Evolutionary conservation across 2,329 filamentous ascomycete species (phyloP), one percentile per base, ranked within the genome.

Genomic region (Talaromyces sp.): DNA sequence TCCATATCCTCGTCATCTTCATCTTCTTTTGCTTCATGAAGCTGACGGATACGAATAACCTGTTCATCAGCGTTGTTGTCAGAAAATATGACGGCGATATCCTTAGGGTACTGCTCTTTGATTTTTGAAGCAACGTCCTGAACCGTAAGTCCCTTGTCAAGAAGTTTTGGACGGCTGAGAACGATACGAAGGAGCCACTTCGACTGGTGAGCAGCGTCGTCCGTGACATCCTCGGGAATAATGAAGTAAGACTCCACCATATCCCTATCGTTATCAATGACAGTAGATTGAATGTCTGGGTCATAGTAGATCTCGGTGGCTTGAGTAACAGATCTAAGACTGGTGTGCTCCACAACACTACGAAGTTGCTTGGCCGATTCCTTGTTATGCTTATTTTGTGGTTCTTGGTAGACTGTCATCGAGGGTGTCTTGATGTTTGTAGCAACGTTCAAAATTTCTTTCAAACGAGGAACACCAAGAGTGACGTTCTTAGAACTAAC

Each of bases 401-500:
- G 82, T 56, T 88, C 82, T 67, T 96, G 85, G 71, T 92, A 96
- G 38, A 99, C 91, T 63, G 90, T 88, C 93, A 99, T 98, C 56
- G 91, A 93, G 1, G 95, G 95, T 0, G 95, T 99, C 83, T 98
- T 99, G 81, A 99, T 97, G 77, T 98, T 96, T 68, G 89, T 93
- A 0, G 96, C 95, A 62, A 99, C 87, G 75, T 99, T 99, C 61
- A 99, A 84, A 86, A 99, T 99, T 80, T 99, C 95, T 84, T 99
- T 99, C 55, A 99, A 86, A 87, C 95, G 93, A 50, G 95, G 95
- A 50, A 99, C 95, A 91, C 95, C 95, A 55, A 99, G 88, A 0
- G 95, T 99, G 59, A 99, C 93, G 83, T 99, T 99, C 88, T 99
- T 99, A 26, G 93, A 96, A 41, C 96, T 96, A 63, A 99, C 92